Base-by-base conservation (phyloP, 345 rosid species). In the Gossypium bickii region DNA sequence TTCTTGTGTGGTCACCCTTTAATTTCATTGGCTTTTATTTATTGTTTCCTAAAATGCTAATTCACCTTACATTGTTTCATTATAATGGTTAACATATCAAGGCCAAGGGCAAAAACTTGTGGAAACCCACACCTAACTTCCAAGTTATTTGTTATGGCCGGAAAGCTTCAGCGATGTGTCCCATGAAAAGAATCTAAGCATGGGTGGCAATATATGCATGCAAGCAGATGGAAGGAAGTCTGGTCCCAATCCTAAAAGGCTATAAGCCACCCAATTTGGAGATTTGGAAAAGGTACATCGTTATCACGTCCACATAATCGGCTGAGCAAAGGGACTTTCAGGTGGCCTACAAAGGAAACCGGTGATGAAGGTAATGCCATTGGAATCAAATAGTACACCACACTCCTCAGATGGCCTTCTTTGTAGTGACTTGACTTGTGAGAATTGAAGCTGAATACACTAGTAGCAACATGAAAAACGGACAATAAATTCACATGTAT, bases 291-390 rank as follows among this genome's bases (percentile, higher is more conserved):
- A 47, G 22, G 55, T 2, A 9, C 7, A 16, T 52, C 34, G 62
- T 57, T 11, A 60, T 76, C 29, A 61, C 65, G 74, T 70, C 82
- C 85, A 78, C 84, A 80, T 12, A 65, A 62, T 80, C 66, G 12
- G 41, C 24, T 65, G 9, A 57, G 6, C 13, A 58, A 81, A 59
- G 64, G 61, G 68, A 78, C 61, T 48, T 61, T 51, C 65, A 71
- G 77, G 77, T 83, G 85, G 80, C 47, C 80, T 77, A 18, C 68
- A 76, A 59, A 67, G 52, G 72, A 84, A 75, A 82, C 83, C 71
- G 34, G 41, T 44, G 56, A 22, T 38, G 47, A 72, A 9, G 75
- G 80, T 77, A 77, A 71, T 60, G 67, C 63, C 78, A 65, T 59
- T 67, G 56, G 64, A 67, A 70, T 34, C 64, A 49, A 20, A 20